Evolutionary conservation across 257 asterid genomes (phyloP).

Genomic region (Perilla frutescens): DNA sequence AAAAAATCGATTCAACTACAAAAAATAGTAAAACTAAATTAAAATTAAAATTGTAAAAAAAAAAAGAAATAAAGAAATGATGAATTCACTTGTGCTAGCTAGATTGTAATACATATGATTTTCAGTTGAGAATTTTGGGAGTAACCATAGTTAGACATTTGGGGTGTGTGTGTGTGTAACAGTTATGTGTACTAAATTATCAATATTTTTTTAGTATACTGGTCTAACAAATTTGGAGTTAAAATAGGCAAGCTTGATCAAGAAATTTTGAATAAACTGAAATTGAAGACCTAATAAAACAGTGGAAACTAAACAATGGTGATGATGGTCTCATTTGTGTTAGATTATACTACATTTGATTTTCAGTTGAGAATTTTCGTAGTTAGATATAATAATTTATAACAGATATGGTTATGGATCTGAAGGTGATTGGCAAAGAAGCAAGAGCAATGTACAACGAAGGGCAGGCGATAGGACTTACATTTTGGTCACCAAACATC

Average conservation of each 20-base stretch:
- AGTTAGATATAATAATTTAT: not conserved
- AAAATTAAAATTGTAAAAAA: too few relatives aligned
- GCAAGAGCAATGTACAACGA: slow-evolving; percentile 78
- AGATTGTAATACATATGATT: not conserved
- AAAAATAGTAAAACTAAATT: too few relatives aligned
- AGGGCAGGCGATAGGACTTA: slow-evolving; percentile 79
- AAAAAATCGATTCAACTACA: too few relatives aligned
- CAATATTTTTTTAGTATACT: not conserved
- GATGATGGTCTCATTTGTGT: not conserved
- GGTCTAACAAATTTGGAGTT: not conserved
- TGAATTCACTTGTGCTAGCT: too few relatives aligned
- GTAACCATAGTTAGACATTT: too few relatives aligned
- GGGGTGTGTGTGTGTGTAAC: too few relatives aligned
- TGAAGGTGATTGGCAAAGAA: slow-evolving; percentile 61
- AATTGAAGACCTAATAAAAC: not conserved
- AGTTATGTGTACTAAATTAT: not conserved
- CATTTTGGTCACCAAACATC: slow-evolving; percentile 83
- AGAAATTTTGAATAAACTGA: not conserved
- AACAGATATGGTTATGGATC: not conserved
- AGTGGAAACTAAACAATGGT: not conserved
- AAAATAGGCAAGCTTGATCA: not conserved
- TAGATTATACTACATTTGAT: too few relatives aligned
- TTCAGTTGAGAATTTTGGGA: not conserved
- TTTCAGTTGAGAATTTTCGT: too few relatives aligned
- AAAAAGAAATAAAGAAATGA: too few relatives aligned